Base-by-base conservation (phyloP, 257 asterid species). In the Solanum paucissectum region DNA sequence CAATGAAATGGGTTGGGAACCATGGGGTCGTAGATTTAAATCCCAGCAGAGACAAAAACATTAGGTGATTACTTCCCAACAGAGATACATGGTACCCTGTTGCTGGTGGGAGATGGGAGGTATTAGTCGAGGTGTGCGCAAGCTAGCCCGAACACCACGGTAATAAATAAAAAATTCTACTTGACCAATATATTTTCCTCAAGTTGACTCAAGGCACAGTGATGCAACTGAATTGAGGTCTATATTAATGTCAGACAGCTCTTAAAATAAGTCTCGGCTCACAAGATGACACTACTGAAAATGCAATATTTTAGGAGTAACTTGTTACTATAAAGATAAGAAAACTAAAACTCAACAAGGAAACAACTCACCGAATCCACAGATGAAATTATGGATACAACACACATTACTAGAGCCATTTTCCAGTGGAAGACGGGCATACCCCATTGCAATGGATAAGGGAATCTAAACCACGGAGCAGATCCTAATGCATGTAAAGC, bases 381-480 rank as follows among this genome's bases (percentile, higher is more conserved):
- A 29, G 99, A 93, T 55, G 99, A 89, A 77, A 97, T 94, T 84
- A 97, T 91, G 84, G 99, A 94, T 82, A 94, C 99, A 69, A 93
- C 96, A 87, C 99, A 97, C 99, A 97, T 97, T 44, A 96, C 96
- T 34, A 96, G 93, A 89, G 98, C 98, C 98, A 93, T 95, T 90
- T 95, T 97, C 99, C 99, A 96, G 89, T 90, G 92, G 88, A 97
- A 94, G 88, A 93, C 95, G 6, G 99, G 99, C 18, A 91, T 93
- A 32, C 99, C 99, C 99, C 99, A 97, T 88, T 97, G 99, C 88
- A 97, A 90, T 0, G 99, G 99, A 82, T 94, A 97, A 74, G 99
- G 99, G 91, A 97, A 95, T 89, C 99, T 92, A 90, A 96, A 97
- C 99, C 98, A 97, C 7, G 98, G 98, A 14, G 99, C 89, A 82